phyloP scores from a whole-genome alignment of 2,329 filamentous ascomycete species.

The Diaporthe amygdali region DNA sequence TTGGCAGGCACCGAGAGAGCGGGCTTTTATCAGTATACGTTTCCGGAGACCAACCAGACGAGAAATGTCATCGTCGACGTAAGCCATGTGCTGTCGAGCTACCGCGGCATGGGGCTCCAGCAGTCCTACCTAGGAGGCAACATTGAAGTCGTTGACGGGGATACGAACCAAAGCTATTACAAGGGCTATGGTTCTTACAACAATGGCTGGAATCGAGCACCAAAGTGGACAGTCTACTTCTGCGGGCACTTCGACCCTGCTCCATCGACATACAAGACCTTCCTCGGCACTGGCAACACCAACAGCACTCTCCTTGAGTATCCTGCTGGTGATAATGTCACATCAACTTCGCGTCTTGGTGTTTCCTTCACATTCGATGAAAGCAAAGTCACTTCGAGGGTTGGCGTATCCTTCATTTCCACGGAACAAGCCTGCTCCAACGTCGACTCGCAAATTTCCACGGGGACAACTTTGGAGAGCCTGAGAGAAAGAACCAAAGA shows the following conservation, averaged over 20 bases:
- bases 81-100: slow-evolving; percentile 69
- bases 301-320: slow-evolving; percentile 39
- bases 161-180: slow-evolving; percentile 59
- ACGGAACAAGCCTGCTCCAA: slow-evolving; percentile 62
- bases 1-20: slow-evolving; percentile 61
- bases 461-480: slow-evolving; percentile 44
- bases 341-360: slow-evolving; percentile 47
- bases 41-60: slow-evolving; percentile 45
- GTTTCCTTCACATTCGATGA: slow-evolving; percentile 61
- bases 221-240: slow-evolving; percentile 67
- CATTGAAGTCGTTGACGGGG: slow-evolving; percentile 59
- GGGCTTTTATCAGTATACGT: slow-evolving; percentile 66
- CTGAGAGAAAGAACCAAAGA: slow-evolving; percentile 53
- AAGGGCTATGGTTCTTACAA: slow-evolving; percentile 67
- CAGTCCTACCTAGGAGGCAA: slow-evolving; percentile 67
- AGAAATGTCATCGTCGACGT: slow-evolving; percentile 66
- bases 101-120: slow-evolving; percentile 62
- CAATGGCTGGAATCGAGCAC: slow-evolving; percentile 69
- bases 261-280: slow-evolving; percentile 49
- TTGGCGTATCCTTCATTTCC: slow-evolving; percentile 74
- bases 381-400: slow-evolving; percentile 56
- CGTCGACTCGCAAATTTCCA: slow-evolving; percentile 61
- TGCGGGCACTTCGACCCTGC: slow-evolving; percentile 63
- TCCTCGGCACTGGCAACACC: slow-evolving; percentile 41
- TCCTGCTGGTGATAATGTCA: slow-evolving; percentile 36